Evolutionary conservation across 257 asterid genomes (phyloP), one percentile per base, ranked within the genome.

Genomic region (Rhazya stricta): DNA sequence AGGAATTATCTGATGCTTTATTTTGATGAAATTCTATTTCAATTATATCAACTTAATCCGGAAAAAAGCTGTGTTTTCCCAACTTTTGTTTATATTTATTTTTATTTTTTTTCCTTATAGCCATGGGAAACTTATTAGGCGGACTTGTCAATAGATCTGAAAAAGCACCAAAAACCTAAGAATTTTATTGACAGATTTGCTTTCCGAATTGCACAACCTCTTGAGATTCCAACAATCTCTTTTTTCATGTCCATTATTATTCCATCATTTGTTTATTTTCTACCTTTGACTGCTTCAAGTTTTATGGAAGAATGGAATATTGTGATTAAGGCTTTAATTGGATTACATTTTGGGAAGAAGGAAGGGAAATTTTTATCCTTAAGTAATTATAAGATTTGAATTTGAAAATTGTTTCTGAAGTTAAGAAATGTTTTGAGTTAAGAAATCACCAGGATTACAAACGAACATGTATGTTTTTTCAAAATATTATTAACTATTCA

Each of bases 41-140:
- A 65, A 18, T 34, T 65, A 5, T 62, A 34, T 19, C 69, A 62
- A 62, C 13, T 15, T 34, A 19, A 65, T 8, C 1, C 27, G 4
- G 73, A n/a, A 68, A 69, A 29, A 19, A 3, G 4, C 46, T 65
- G 70, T 1, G 19, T 9, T 27, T 30, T 56, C 53, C 29, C 23
- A 56, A 42, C 29, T 43, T 43, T 41, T 32, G n/a, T n/a, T n/a
- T n/a, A 23, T 30, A 39, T 34, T 53, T 74, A 77, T 27, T 16
- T 41, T n/a, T n/a, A n/a, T n/a, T 76, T 81, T n/a, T n/a, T 60
- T 29, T 25, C 50, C 76, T 71, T 82, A 89, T 78, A 93, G 98
- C 98, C 98, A 37, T 93, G 98, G 98, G 97, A 93, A 67, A 79
- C 96, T 30, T 91, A 93, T 79, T 81, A 62, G 37, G 77, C 98